A percentile compares a stretch with the other conserved stretches of the same genome.
Conservation (phyloP, 352 stramenopile species). For the Pythium phragmiticola region DNA sequence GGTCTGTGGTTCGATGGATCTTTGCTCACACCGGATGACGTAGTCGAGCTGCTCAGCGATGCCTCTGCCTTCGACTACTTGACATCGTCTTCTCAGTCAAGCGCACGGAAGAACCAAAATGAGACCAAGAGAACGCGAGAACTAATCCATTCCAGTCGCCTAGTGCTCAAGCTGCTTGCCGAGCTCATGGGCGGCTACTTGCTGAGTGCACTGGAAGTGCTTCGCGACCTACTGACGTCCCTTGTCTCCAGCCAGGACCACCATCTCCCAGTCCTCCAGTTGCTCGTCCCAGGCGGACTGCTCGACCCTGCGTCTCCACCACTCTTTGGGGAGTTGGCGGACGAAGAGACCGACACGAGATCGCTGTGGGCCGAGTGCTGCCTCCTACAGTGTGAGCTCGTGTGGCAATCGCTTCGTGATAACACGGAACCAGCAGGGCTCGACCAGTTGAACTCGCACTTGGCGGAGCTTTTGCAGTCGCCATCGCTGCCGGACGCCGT, state of each 20-base stretch:
- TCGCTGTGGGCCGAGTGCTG: slow-evolving; percentile 43
- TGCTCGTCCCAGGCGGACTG: slow-evolving; percentile 44
- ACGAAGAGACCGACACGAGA: slow-evolving; percentile 45
- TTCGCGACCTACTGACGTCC: slow-evolving; percentile 11
- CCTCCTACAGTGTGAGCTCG: slow-evolving; percentile 45
- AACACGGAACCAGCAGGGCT: neutral
- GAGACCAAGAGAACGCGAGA: neutral
- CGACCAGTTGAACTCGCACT: neutral
- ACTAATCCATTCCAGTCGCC: slow-evolving; percentile 26
- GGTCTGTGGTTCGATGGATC: slow-evolving; percentile 40
- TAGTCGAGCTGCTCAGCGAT: slow-evolving; percentile 45
- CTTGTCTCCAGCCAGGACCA: neutral
- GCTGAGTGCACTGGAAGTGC: slow-evolving; percentile 48
- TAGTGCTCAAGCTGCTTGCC: slow-evolving; percentile 49
- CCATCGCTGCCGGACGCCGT: neutral
- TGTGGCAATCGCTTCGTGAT: slow-evolving; percentile 19
- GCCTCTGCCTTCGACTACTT: slow-evolving; percentile 8
- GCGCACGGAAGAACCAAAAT: neutral
- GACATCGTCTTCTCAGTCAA: slow-evolving; percentile 1
- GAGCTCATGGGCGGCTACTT: slow-evolving; percentile 52
- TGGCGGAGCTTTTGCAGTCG: neutral
- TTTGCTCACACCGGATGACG: slow-evolving; percentile 23
- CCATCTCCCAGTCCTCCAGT: slow-evolving; percentile 9
- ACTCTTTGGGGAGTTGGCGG: slow-evolving; percentile 43
- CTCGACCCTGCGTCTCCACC: slow-evolving; percentile 29